phyloP scores from a whole-genome alignment of 805 yeast species.

The Ogataea kodamae region DNA sequence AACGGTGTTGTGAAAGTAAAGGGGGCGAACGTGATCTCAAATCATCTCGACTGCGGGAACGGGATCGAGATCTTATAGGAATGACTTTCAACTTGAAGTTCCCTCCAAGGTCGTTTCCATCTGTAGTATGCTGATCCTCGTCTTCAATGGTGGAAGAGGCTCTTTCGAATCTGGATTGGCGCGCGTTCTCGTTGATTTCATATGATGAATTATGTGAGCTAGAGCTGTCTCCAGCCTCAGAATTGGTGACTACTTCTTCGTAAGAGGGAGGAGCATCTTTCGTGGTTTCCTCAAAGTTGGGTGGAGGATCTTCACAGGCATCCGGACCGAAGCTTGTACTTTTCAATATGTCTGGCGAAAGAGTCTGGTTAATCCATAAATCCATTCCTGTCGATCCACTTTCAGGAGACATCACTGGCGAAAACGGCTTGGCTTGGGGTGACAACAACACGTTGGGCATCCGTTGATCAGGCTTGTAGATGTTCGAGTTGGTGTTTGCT shows the following conservation, averaged over 20 bases:
- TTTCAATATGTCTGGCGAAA: slow-evolving; percentile 20
- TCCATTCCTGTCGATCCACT: slow-evolving; percentile 20
- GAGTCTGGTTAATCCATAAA: no score
- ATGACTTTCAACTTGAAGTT: slow-evolving; percentile 26
- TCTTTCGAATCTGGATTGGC: slow-evolving; percentile 13
- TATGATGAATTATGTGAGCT: slow-evolving; percentile 1
- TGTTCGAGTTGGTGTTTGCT: slow-evolving; percentile 38
- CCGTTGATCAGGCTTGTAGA: slow-evolving; percentile 51
- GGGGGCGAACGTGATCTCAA: slow-evolving; percentile 23
- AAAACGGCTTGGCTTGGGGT: slow-evolving; percentile 63
- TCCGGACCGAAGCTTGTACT: slow-evolving; percentile 17
- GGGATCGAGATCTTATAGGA: slow-evolving; percentile 29
- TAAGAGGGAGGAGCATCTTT: slow-evolving; percentile 30
- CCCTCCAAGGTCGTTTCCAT: slow-evolving; percentile 27
- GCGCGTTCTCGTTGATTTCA: slow-evolving; percentile 1
- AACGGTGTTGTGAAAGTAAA: slow-evolving; percentile 16
- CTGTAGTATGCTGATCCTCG: slow-evolving; percentile 10
- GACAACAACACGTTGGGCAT: slow-evolving; percentile 47
- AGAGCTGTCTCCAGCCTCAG: slow-evolving; percentile 10
- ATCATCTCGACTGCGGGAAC: slow-evolving; percentile 17
- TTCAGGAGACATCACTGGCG: slow-evolving; percentile 40
- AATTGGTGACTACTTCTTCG: slow-evolving; percentile 22
- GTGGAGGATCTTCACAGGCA: slow-evolving; percentile 29
- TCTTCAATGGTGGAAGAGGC: no score
- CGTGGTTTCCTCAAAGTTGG: slow-evolving; percentile 26